Evolutionary conservation across 2,329 filamentous ascomycete species (phyloP).

Genomic region (Dothistroma pini): DNA sequence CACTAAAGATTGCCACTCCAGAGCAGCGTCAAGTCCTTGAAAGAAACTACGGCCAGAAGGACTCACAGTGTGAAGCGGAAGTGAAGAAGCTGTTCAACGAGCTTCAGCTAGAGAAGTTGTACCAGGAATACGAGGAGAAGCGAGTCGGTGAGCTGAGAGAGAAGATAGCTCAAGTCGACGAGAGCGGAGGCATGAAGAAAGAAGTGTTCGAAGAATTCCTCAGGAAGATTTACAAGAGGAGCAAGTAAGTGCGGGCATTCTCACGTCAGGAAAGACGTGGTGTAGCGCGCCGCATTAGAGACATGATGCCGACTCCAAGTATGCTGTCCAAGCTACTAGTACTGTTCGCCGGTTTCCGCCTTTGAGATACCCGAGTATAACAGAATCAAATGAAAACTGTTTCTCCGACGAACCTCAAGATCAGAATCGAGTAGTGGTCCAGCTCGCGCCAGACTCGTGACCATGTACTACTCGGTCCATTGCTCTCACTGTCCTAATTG

Average conservation of each 20-base stretch:
- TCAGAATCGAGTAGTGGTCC: too few species aligned
- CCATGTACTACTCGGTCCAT: too few species aligned
- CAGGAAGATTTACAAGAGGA: slow-evolving; percentile 96
- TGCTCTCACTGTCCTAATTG: not conserved
- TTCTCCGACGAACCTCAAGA: too few species aligned
- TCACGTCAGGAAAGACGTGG: too few species aligned
- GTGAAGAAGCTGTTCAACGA: slow-evolving; percentile 89
- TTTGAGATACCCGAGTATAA: too few species aligned
- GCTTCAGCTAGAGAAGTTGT: slow-evolving; percentile 75
- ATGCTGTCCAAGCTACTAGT: too few species aligned
- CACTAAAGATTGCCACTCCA: slow-evolving; percentile 71
- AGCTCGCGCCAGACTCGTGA: too few species aligned
- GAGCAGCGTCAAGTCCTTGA: slow-evolving; percentile 87
- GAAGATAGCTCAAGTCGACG: slow-evolving; percentile 76
- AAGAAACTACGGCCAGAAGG: slow-evolving; percentile 91
- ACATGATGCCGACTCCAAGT: too few species aligned
- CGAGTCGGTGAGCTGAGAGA: slow-evolving; percentile 70
- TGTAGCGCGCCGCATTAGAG: too few species aligned
- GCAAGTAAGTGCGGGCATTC: slow-evolving; percentile 61
- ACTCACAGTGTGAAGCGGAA: slow-evolving; percentile 73
- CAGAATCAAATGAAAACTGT: too few species aligned
- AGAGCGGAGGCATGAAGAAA: slow-evolving; percentile 85
- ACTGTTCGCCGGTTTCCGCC: too few species aligned
- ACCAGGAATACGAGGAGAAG: slow-evolving; percentile 86
- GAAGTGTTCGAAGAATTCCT: slow-evolving; percentile 85